Percentiles rank a stretch among this genome's conserved stretches.
These are phyloP conservation scores for Themeda triandra DNA, from an alignment of 176 grass and related monocot genomes.

Conservation along the genomic window DNA sequence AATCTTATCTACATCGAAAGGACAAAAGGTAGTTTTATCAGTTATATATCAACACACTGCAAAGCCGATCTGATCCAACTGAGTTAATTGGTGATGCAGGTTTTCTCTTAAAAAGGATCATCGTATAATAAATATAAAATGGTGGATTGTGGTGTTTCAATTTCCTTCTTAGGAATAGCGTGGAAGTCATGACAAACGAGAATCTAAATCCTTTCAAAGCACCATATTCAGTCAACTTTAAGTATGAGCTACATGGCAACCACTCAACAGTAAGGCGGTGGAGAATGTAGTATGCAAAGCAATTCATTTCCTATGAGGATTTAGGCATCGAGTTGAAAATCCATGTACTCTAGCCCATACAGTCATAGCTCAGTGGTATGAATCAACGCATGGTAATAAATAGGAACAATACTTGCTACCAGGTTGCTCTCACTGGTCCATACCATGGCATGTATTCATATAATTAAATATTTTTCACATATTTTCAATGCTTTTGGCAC, in stretches of 20 bases:
- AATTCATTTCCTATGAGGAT: background rate
- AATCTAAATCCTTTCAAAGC: background rate
- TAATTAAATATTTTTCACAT: background rate
- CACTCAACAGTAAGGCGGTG: background rate
- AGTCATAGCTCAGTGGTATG: background rate
- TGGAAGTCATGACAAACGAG: background rate
- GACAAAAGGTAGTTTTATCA: background rate
- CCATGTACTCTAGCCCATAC: background rate
- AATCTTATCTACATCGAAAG: background rate
- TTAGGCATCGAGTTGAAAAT: background rate
- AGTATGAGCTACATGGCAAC: background rate
- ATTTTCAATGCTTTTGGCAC: background rate
- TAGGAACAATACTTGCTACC: background rate
- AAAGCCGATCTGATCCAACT: slow-evolving; percentile 4
- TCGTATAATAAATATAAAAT: background rate
- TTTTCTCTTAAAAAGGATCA: background rate
- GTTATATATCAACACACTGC: background rate
- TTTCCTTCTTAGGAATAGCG: background rate
- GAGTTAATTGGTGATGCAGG: background rate
- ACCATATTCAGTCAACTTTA: background rate
- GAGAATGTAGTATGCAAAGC: background rate
- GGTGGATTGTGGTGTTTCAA: background rate
- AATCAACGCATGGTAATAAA: background rate
- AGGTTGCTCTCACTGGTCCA: background rate
- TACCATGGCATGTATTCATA: background rate